Evolutionary conservation across 73 alveolate genomes (phyloP), one percentile per base, ranked within the genome.

Genomic region (Paraurostyla sp.): DNA sequence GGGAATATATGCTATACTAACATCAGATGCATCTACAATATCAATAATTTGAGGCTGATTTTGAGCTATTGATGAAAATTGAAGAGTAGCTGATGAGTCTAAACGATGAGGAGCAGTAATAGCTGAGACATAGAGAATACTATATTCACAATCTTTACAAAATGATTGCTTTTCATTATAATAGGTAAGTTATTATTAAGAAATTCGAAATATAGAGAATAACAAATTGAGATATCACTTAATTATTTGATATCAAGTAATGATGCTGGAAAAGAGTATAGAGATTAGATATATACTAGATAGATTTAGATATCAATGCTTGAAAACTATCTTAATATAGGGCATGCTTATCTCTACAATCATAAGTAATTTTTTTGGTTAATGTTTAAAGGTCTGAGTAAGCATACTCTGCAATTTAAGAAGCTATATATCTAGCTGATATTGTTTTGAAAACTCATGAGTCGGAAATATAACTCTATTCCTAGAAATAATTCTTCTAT

Each of bases 161-260:
- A 65, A 65, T 65, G 58, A 65, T 65, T 2, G 82, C 82, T 30
- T 65, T 65, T 65, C 56, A 65, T 65, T 65, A 18, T 30, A 65
- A 65, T 22, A 65, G 49, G 78, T 60, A 60, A 27, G 45, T 33
- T 9, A 60, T 27, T 9, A 9, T 60, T 7, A 9, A 60, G 33
- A 15, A 22, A 56, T 16, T 16, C 32, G 9, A 29, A 3, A 29
- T 60, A 16, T 60, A 60, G 82, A 38, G 82, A 65, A 65, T 18
- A 65, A 18, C 7, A 36, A 9, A 65, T 65, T 40, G 58, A 65
- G 1, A 38, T 65, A n/a, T 65, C 82, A 9, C 58, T 35, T 1
- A 65, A 40, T 38, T 65, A 35, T 65, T 38, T 65, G 13, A 23
- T 36, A 4, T 20, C 40, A 33, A 65, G 82, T 22, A 65, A 65